A percentile compares a stretch with the other conserved stretches of the same genome.
Evolutionary conservation across 768 basidiomycete species (phyloP).

Genomic region (Collybia mongolica): DNA sequence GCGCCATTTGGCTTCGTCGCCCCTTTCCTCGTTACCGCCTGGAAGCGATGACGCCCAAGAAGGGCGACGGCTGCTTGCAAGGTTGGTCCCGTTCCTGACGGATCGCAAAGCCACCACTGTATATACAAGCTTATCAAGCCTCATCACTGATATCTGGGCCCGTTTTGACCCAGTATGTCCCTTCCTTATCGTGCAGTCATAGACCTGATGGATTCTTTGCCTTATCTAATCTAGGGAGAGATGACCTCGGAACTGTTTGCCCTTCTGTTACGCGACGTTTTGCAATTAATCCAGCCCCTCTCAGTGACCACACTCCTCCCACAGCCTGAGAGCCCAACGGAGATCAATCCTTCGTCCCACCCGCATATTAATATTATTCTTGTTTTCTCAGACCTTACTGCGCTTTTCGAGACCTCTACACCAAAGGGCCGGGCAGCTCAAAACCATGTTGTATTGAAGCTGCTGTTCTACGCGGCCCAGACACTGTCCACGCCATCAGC

Average conservation of each 20-base stretch:
- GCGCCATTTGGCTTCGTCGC: constrained; percentile 59
- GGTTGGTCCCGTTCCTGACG: constrained; percentile 62
- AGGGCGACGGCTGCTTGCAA: constrained; percentile 45
- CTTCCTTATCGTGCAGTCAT: not conserved
- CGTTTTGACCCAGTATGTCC: constrained; percentile 48
- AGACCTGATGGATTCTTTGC: not conserved
- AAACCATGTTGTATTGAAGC: constrained; percentile 54
- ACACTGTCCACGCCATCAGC: constrained; percentile 45
- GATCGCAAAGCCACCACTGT: constrained; percentile 58
- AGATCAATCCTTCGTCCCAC: constrained; percentile 28
- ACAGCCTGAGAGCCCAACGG: constrained; percentile 8
- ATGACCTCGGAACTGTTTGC: constrained; percentile 42
- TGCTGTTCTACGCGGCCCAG: constrained; percentile 70
- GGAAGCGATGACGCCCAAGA: constrained; percentile 44
- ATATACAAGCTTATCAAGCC: constrained; percentile 47
- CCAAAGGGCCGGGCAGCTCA: constrained; percentile 4
- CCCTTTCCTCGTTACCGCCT: constrained; percentile 43
- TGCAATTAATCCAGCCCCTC: constrained; percentile 50
- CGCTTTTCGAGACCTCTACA: constrained; percentile 32
- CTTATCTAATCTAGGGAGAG: constrained; percentile 24
- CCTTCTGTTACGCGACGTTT: constrained; percentile 57
- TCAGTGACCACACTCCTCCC: constrained; percentile 26
- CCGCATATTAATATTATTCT: constrained; percentile 40
- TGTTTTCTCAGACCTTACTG: constrained; percentile 54
- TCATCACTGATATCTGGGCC: constrained; percentile 67